These are phyloP conservation scores for Colletotrichum euphorbiae DNA, from an alignment of 2,329 filamentous ascomycete species.

Conservation along the genomic window DNA sequence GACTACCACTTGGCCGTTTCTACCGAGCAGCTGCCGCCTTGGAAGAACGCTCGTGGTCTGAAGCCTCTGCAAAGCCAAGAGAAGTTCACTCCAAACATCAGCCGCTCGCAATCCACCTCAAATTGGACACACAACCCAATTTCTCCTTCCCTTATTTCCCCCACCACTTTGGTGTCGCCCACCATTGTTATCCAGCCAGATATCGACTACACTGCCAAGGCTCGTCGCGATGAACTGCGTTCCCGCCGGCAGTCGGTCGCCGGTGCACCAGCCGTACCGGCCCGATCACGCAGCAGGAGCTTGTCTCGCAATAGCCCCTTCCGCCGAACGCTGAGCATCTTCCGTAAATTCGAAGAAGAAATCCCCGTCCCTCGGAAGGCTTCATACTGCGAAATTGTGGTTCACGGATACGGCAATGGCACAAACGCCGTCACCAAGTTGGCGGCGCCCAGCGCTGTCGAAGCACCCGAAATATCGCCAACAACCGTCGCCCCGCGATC, in stretches of 20 bases:
- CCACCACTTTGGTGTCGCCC: not conserved
- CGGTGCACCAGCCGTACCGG: slow-evolving; percentile 36
- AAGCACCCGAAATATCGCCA: not conserved
- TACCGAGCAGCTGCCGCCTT: slow-evolving; percentile 57
- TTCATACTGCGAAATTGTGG: slow-evolving; percentile 63
- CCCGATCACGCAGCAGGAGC: slow-evolving; percentile 45
- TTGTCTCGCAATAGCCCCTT: slow-evolving; percentile 44
- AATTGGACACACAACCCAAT: slow-evolving; percentile 23
- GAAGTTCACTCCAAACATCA: slow-evolving; percentile 40
- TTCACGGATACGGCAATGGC: slow-evolving; percentile 66
- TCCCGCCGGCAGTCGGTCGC: slow-evolving; percentile 26
- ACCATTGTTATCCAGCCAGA: slow-evolving; percentile 63
- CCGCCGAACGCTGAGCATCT: slow-evolving; percentile 50
- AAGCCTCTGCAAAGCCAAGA: slow-evolving; percentile 46
- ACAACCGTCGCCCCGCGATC: slow-evolving; percentile 15
- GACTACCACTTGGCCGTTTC: slow-evolving; percentile 67
- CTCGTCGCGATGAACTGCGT: slow-evolving; percentile 47
- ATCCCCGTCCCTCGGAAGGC: slow-evolving; percentile 24
- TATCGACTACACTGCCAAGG: slow-evolving; percentile 65
- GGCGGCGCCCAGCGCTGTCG: not conserved
- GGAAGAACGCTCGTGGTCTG: slow-evolving; percentile 52
- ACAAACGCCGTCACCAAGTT: slow-evolving; percentile 53
- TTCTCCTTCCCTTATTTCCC: slow-evolving; percentile 8
- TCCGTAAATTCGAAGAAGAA: slow-evolving; percentile 41
- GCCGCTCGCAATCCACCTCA: slow-evolving; percentile 38